Base-by-base conservation (phyloP, 345 rosid genomes). In the Populus pruinosa region DNA sequence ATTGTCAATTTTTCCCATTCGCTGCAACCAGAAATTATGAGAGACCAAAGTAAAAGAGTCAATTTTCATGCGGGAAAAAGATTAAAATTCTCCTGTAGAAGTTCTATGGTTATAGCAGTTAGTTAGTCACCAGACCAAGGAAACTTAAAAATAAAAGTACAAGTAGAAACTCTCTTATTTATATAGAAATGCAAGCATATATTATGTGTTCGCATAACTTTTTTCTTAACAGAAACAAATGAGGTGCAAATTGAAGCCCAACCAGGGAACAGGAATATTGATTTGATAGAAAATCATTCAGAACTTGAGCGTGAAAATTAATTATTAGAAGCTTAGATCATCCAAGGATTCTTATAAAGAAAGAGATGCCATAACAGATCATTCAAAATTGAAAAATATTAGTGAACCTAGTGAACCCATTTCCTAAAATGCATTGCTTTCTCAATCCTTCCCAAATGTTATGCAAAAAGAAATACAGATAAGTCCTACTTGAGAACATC, bases 1-100 rank as follows among this genome's bases (percentile, higher is more conserved):
- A 43, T 84, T 87, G 84, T 94, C 96, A 47, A 96, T 94, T 78
- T 85, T 91, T 25, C 98, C 98, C 99, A 94, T 96, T 78, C 92
- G 89, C 99, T 96, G 97, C 86, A 91, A 78, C 41, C 67, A 59
- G 59, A 82, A 4, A 64, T 49, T 29, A 68, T 31, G 73, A 35
- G 41, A 44, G n/a, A 64, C 38, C 41, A 72, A 77, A 75, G 49
- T 20, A 43, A 72, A 77, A 68, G 43, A 39, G 75, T 75, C 71
- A 41, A 75, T 68, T 65, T 31, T 53, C 17, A 67, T 13, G 73
- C 49, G 35, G 21, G 69, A 31, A 5, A 44, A 36, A 25, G 65
- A 76, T 56, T 17, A 62, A 49, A 61, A 62, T 50, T 72, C 23
- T 4, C 29, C 2, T 1, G n/a, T 12, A 39, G 74, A 31, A 59